Base-by-base conservation (phyloP, 768 basidiomycete species). In the Coprinopsis cinerea region DNA sequence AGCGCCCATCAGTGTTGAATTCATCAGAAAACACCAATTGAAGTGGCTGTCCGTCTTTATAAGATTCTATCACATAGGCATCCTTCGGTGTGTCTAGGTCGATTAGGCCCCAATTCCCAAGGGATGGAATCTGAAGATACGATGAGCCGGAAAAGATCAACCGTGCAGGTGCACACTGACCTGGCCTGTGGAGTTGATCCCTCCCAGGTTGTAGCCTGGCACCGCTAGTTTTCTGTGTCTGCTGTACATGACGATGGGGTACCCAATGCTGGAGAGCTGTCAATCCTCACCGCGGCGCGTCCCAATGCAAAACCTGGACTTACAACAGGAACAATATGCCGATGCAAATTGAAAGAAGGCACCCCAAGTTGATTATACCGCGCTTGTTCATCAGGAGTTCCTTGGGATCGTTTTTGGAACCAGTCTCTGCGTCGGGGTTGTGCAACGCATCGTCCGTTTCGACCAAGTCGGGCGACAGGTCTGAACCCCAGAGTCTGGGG, bases 21-120 rank as follows among this genome's bases (percentile, higher is more conserved):
- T 92, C 89, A 64, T 92, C 89, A 3, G 81, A 83, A 62, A 88
- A 91, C 9, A 88, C 83, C 22, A 91, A 71, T 39, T 72, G 61
- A 72, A 75, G 69, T 42, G 65, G 55, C 26, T 69, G 65, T 3
- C 85, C 82, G 55, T 89, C 84, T 28, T 71, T 69, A 57, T 80
- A 73, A 3, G 83, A 81, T 0, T 73, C 23, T 57, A 78, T 72
- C 50, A 67, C 69, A 67, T 79, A 73, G 9, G 70, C 85, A 0
- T 76, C 72, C 48, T 71, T 53, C 1, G 92, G 78, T 0, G 81
- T 83, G 53, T 83, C 72, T 25, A 72, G 46, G 60, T 82, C 82
- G 60, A 82, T 76, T 48, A 81, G 76, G 42, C 73, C 74, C 62
- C 75, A 74, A 52, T 76, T 78, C 30, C 79, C 79, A 9, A 88